Conservation (phyloP, 169 alveolate genomes). For the Eimeria zaria region DNA sequence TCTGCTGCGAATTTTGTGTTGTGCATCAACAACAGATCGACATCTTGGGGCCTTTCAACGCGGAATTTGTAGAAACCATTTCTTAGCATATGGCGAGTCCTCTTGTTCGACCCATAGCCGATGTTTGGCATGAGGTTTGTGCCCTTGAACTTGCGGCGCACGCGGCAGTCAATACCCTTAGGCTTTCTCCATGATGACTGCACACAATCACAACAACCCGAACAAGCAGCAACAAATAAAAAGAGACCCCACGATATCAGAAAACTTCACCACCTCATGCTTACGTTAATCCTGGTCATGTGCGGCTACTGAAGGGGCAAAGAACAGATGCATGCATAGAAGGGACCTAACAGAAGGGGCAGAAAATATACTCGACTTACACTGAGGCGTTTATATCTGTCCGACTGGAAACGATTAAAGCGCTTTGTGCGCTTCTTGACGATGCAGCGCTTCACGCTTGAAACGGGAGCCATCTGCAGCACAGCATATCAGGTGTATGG, state of each 20-base stretch:
- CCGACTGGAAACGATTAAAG: conserved; percentile 98
- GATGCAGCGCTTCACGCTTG: conserved; percentile 89
- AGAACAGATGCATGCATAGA: too few species aligned
- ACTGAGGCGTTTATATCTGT: conserved; percentile 96
- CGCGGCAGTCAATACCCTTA: conserved; percentile 98
- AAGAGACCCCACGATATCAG: not conserved
- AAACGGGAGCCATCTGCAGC: conserved; percentile 85
- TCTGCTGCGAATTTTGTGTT: conserved; percentile 97
- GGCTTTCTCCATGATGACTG: conserved; percentile 98
- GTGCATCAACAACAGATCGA: conserved; percentile 98
- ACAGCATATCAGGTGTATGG: not conserved
- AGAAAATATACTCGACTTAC: conserved; percentile 87
- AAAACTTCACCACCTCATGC: not conserved
- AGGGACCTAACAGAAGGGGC: not conserved
- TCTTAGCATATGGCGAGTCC: conserved; percentile 96
- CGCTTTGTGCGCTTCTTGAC: conserved; percentile 97
- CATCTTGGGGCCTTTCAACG: conserved; percentile 92
- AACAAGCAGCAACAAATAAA: not conserved
- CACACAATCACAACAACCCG: not conserved
- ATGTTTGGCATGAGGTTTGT: conserved; percentile 97
- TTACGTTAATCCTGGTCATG: not conserved
- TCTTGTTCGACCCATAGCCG: conserved; percentile 98
- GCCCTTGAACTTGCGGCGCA: conserved; percentile 98
- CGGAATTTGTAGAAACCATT: conserved; percentile 97
- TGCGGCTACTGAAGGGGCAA: not conserved